Evolutionary conservation across 139 green algal species (phyloP), one percentile per base, ranked within the genome.

Genomic region (Tetraselmis striata): DNA sequence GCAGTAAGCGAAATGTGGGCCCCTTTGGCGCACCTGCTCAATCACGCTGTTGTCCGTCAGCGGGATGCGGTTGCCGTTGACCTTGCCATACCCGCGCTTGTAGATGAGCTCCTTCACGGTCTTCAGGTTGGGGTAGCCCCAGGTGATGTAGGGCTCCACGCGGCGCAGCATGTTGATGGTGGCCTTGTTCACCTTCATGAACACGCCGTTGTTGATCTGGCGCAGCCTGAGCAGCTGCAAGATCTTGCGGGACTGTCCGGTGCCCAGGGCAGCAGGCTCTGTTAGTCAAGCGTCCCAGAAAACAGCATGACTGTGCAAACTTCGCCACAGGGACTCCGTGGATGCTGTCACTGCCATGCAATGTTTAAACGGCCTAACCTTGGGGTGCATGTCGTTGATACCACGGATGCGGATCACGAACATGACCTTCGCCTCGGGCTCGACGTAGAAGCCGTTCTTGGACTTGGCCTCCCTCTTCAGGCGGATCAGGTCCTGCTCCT

Each of bases 151-250:
- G 26, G 97, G 97, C 92, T 99, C 97, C 80, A 98, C 97, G 45
- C 90, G 92, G 84, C 93, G 91, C 80, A 99, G 87, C 95, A 99
- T 98, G 88, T 94, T 96, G 31, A 98, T 83, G 25, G 94, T 98
- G 31, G 97, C 95, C 94, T 99, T 99, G 95, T 98, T 99, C 29
- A 98, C 91, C 92, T 90, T 91, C 77, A 99, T 85, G 92, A 99
- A 99, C 29, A 99, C 94, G 78, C 92, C 97, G 85, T 96, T 99
- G 95, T 98, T 95, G 87, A 99, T 98, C 93, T 99, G 97, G 30
- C 94, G 90, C 86, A 99, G 92, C 58, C 97, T 91, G 82, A 99
- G 92, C 86, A 99, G 92, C 93, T 98, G 95, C 87, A 99, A 80
- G 87, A 99, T 98, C 90, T 98, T 99, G 83, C 90, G 91, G 28